phyloP scores from a whole-genome alignment of 768 basidiomycete genomes.

The Tylopilus sp. region DNA sequence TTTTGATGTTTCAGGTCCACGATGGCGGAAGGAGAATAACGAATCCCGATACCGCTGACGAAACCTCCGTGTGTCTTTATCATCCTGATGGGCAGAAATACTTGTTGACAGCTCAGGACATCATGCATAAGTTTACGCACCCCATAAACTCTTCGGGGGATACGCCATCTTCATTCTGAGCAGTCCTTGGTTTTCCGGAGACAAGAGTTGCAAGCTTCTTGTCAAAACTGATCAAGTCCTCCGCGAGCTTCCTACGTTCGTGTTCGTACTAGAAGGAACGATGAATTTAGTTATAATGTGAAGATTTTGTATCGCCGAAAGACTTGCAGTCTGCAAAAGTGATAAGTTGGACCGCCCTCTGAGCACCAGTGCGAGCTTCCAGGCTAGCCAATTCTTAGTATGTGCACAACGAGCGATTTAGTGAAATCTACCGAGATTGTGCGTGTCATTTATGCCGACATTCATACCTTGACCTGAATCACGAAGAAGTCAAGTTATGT shows the following conservation, averaged over 20 bases:
- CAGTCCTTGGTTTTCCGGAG: background rate
- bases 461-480: too few species aligned
- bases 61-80: background rate
- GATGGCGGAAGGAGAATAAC: background rate
- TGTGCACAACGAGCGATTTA: background rate
- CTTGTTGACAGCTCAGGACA: too few species aligned
- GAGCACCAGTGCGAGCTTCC: background rate
- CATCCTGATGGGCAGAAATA: background rate
- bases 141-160: background rate
- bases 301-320: too few species aligned
- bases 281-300: too few species aligned
- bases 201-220: background rate
- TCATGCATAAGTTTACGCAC: background rate
- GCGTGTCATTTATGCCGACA: too few species aligned
- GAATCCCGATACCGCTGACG: background rate
- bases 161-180: background rate
- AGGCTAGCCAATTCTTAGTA: background rate
- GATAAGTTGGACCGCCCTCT: background rate
- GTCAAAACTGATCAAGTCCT: conserved; percentile 1
- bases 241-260: background rate
- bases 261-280: background rate
- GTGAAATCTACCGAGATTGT: background rate
- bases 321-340: background rate
- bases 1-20: background rate
- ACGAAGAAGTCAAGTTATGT: background rate